Percentiles rank a stretch among this genome's conserved stretches.
phyloP scores from a whole-genome alignment of 1,139 yeast genomes.

The Sugiyamaella japonica region DNA sequence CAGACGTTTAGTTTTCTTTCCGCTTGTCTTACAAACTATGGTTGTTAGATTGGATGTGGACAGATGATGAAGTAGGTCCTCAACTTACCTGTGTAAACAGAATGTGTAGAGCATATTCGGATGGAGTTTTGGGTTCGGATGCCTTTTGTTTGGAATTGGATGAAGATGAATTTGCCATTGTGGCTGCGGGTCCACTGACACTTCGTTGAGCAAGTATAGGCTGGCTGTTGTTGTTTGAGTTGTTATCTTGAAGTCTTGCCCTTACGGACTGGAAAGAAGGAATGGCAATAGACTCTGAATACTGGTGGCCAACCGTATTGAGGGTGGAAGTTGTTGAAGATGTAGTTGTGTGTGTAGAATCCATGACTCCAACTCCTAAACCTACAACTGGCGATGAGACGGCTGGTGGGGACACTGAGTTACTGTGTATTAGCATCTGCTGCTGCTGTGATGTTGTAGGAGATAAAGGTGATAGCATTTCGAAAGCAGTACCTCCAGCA shows the following conservation, averaged over 20 bases:
- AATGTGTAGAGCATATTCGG: constrained; percentile 92
- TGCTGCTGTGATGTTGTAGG: constrained; percentile 2
- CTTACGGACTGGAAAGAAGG: constrained; percentile 15
- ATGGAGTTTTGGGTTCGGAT: constrained; percentile 62
- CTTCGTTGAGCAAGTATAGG: constrained; percentile 20
- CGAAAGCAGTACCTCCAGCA: constrained; percentile 2
- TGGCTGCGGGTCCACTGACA: constrained; percentile 22
- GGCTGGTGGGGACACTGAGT: not conserved
- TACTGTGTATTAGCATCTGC: constrained; percentile 2
- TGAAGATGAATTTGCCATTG: constrained; percentile 14
- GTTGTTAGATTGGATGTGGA: too few relatives aligned
- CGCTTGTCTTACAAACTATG: constrained; percentile 78
- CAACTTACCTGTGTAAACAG: constrained; percentile 69
- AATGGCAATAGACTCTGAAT: constrained; percentile 20
- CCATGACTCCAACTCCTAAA: constrained; percentile 7
- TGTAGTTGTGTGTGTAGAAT: not conserved
- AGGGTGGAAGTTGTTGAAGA: not conserved
- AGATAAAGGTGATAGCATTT: constrained; percentile 3
- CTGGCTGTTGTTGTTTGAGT: not conserved
- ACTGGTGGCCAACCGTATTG: constrained; percentile 15
- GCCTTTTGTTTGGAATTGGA: constrained; percentile 15
- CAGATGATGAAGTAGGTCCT: too few relatives aligned
- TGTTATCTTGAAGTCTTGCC: not conserved
- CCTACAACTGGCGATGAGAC: constrained; percentile 7
- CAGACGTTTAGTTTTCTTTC: constrained; percentile 81